phyloP scores from a whole-genome alignment of 2,329 filamentous ascomycete genomes.

The Fusarium tjaetaba region DNA sequence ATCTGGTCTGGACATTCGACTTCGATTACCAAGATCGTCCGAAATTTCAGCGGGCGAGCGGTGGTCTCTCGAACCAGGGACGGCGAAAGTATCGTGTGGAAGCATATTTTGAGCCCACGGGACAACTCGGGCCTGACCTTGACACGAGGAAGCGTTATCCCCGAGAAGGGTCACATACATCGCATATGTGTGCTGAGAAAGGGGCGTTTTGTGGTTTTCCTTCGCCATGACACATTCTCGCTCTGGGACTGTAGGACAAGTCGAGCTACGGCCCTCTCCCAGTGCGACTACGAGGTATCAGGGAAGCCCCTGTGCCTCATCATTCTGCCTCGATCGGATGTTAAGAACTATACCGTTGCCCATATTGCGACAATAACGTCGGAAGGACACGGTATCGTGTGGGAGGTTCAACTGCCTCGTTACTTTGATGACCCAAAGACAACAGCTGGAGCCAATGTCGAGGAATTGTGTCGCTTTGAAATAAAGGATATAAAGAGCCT shows the following conservation, averaged over 20 bases:
- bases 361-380: slow-evolving; percentile 88
- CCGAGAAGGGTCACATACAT: slow-evolving; percentile 76
- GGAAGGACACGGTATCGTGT: slow-evolving; percentile 80
- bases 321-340: slow-evolving; percentile 72
- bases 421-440: slow-evolving; percentile 47
- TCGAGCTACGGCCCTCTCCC: slow-evolving; percentile 64
- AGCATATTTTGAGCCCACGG: slow-evolving; percentile 62
- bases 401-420: slow-evolving; percentile 75
- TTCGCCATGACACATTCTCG: slow-evolving; percentile 75
- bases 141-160: slow-evolving; percentile 73
- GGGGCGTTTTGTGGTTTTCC: slow-evolving; percentile 82
- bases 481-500: slow-evolving; percentile 69
- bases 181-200: slow-evolving; percentile 81
- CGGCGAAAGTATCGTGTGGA: slow-evolving; percentile 87
- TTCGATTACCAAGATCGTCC: slow-evolving; percentile 84
- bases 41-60: slow-evolving; percentile 82
- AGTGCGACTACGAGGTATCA: slow-evolving; percentile 62
- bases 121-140: slow-evolving; percentile 59
- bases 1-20: slow-evolving; percentile 87
- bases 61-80: slow-evolving; percentile 82
- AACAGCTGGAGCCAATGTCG: slow-evolving; percentile 52
- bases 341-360: slow-evolving; percentile 64
- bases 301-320: slow-evolving; percentile 85
- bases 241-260: slow-evolving; percentile 81
- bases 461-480: slow-evolving; percentile 77